A percentile compares a stretch with the other conserved stretches of the same genome.
These are phyloP conservation scores for Diaporthe vexans DNA, from an alignment of 2,329 filamentous ascomycete genomes.

Conservation along the genomic window DNA sequence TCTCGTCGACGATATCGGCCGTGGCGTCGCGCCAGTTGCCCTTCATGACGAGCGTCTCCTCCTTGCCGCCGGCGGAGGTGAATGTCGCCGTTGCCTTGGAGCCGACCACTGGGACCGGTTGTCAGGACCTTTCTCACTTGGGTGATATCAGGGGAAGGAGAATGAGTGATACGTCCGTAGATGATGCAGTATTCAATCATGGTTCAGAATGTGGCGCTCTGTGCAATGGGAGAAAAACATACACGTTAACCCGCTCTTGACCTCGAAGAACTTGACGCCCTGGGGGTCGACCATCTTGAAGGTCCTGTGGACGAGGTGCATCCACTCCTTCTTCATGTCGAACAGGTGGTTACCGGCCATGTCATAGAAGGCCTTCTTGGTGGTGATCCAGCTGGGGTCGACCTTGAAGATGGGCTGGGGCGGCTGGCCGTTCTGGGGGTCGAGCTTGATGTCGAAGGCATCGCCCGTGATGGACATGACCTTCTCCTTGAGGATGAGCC, in stretches of 20 bases:
- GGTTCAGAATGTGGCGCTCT: no score
- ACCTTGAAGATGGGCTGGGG: slow-evolving; percentile 62
- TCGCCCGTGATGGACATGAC: slow-evolving; percentile 73
- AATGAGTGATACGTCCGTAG: no score
- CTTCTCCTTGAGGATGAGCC: slow-evolving; percentile 72
- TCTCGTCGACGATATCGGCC: slow-evolving; percentile 70
- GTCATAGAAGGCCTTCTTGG: slow-evolving; percentile 70
- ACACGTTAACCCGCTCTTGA: slow-evolving; percentile 69
- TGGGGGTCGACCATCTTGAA: slow-evolving; percentile 63
- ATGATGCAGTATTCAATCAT: no score
- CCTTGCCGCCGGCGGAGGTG: slow-evolving; percentile 63
- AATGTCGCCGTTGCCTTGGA: slow-evolving; percentile 67
- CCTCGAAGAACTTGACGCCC: slow-evolving; percentile 64
- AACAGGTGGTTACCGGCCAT: slow-evolving; percentile 68
- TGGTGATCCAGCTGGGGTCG: slow-evolving; percentile 60
- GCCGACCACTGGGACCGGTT: slow-evolving; percentile 58
- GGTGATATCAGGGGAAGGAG: neutral
- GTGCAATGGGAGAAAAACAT: slow-evolving; percentile 47
- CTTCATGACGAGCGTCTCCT: slow-evolving; percentile 67
- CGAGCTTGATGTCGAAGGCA: slow-evolving; percentile 72
- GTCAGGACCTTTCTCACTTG: neutral
- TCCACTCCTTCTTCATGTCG: slow-evolving; percentile 67
- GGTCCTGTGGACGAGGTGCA: slow-evolving; percentile 62
- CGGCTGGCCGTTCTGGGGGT: slow-evolving; percentile 58
- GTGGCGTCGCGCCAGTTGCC: slow-evolving; percentile 72